Evolutionary conservation across 768 basidiomycete genomes (phyloP), one percentile per base, ranked within the genome.

Genomic region (Candolleomyces eurysporus): DNA sequence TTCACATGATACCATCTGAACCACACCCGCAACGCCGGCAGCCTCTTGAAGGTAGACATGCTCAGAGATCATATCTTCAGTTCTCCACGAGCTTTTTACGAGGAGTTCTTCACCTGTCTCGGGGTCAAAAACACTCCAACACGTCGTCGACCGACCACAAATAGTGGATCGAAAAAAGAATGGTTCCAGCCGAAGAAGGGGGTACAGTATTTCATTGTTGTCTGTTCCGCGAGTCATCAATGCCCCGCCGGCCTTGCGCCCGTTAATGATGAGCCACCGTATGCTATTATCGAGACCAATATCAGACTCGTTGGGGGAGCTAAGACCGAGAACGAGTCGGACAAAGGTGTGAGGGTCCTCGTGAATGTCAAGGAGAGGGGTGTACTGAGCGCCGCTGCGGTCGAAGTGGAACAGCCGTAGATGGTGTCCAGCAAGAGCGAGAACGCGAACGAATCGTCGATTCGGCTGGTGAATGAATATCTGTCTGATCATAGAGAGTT

Each of bases 381-480:
- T 55, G 19, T 39, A 36, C 19, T 39, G 32, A 17, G 36, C 53
- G 22, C 53, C 53, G 6, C 26, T 16, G 16, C 53, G 53, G 39
- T 55, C 53, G 17, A 17, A 55, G 5, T 55, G 53, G 17, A 39
- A 14, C 32, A 55, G 53, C 16, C 31, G 53, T 6, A 40, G 10
- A 11, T 22, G 53, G 4, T n/a, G 5, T 32, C 40, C 53, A 11
- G 26, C 40, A 36, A 55, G 5, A 17, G 40, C 14, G 5, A 55
- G 31, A 7, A 13, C 8, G 9, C 53, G 53, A n/a, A 55, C 39
- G 16, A 55, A 55, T 39, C 26, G 30, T n/a, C 53, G 53, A 36
- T 55, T 55, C 10, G 53, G 53, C 39, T 55, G 53, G 10, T 55
- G 53, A 55, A 31, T 31, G 36, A 55, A 55, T 6, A 55, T 40